These are phyloP conservation scores for Hirsutella rhossiliensis DNA, from an alignment of 2,329 filamentous ascomycete genomes.

Conservation along the genomic window DNA sequence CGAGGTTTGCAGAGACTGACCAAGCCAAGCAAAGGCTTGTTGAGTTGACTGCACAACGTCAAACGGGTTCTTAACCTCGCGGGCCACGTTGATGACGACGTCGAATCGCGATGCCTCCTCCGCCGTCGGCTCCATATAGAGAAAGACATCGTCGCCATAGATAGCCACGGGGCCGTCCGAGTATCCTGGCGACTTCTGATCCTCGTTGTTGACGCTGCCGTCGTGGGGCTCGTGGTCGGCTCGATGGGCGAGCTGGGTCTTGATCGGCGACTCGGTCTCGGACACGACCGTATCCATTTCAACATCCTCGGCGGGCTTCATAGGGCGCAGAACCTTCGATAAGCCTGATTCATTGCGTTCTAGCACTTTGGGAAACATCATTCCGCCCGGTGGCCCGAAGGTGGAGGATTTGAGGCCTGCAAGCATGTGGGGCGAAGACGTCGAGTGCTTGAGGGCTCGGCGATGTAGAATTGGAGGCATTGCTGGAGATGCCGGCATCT, in stretches of 20 bases:
- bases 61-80: slow-evolving; percentile 72
- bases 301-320: slow-evolving; percentile 26
- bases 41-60: slow-evolving; percentile 18
- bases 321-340: slow-evolving; percentile 44
- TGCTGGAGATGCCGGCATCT: slow-evolving; percentile 43
- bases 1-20: slow-evolving; percentile 15
- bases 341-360: slow-evolving; percentile 48
- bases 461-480: slow-evolving; percentile 48
- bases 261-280: slow-evolving; percentile 47
- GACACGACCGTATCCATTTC: slow-evolving; percentile 31
- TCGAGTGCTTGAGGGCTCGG: slow-evolving; percentile 53
- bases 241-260: slow-evolving; percentile 49
- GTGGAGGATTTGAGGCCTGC: slow-evolving; percentile 45
- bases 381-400: slow-evolving; percentile 49
- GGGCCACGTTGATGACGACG: slow-evolving; percentile 74
- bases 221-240: slow-evolving; percentile 43
- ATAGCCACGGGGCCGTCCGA: slow-evolving; percentile 74
- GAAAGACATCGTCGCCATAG: slow-evolving; percentile 63
- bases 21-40: slow-evolving; percentile 2
- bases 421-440: slow-evolving; percentile 55
- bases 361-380: slow-evolving; percentile 49
- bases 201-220: slow-evolving; percentile 61
- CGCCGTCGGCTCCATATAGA: slow-evolving; percentile 69
- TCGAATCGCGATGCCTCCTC: slow-evolving; percentile 70
- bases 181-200: slow-evolving; percentile 72